These are phyloP conservation scores for Colletotrichum scovillei DNA, from an alignment of 2,329 filamentous ascomycete genomes.

Conservation along the genomic window DNA sequence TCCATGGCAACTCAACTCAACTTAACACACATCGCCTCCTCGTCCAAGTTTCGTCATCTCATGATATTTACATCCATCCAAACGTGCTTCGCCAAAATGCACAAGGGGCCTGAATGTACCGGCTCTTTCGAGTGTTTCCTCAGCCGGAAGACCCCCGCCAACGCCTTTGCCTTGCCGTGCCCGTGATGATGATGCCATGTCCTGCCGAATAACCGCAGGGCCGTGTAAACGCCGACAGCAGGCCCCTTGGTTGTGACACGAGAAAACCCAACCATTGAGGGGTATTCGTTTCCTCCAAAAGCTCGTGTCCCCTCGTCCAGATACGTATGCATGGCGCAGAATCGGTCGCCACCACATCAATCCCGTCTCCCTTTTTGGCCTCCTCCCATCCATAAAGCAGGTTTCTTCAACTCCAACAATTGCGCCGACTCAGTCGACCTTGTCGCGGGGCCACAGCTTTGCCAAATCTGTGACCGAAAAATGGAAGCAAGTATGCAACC, in stretches of 20 bases:
- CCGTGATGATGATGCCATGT: slow-evolving; percentile 20
- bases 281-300: neutral
- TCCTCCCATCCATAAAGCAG: neutral
- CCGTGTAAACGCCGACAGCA: slow-evolving; percentile 20
- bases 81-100: slow-evolving; percentile 29
- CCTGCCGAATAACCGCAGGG: slow-evolving; percentile 15
- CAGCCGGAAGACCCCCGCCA: slow-evolving; percentile 23
- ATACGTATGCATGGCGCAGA: neutral
- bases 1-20: neutral
- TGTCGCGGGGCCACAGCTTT: neutral
- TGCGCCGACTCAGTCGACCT: neutral
- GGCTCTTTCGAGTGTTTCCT: slow-evolving; percentile 1
- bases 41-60: slow-evolving; percentile 10
- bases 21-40: neutral
- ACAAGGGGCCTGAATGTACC: slow-evolving; percentile 6
- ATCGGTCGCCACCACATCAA: neutral
- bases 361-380: neutral
- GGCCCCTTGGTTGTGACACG: slow-evolving; percentile 5
- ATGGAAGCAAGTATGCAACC: neutral
- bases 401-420: neutral
- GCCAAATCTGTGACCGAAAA: neutral
- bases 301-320: neutral
- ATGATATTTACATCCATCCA: slow-evolving; percentile 14
- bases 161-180: slow-evolving; percentile 31
- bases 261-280: slow-evolving; percentile 14